Evolutionary conservation across 108 stramenopile species (phyloP).

Genomic region (Fistulifera solaris): DNA sequence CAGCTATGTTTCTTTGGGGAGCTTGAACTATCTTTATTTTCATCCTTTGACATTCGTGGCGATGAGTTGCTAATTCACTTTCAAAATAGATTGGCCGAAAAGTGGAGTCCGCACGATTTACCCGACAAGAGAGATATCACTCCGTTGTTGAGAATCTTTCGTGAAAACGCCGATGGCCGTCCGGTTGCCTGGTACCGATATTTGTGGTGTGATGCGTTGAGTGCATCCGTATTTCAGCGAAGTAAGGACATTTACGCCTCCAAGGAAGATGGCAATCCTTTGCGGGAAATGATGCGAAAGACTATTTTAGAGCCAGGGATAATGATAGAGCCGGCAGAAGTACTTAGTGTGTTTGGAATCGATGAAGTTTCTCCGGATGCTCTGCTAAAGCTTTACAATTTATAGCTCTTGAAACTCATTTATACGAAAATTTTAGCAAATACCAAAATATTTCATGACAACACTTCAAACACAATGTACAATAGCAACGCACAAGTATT

Average conservation of each 20-base stretch:
- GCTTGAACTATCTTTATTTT: conserved; percentile 10
- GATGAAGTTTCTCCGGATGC: no score
- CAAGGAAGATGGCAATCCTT: no score
- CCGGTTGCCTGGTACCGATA: conserved; percentile 5
- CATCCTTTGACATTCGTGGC: conserved; percentile 10
- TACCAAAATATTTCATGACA: no score
- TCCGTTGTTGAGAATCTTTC: conserved; percentile 8
- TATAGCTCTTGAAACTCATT: no score
- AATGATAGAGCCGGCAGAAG: no score
- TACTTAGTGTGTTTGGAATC: no score
- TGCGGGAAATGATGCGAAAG: no score
- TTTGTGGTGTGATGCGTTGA: conserved; percentile 10
- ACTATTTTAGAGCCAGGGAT: no score
- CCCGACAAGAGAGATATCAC: conserved; percentile 3
- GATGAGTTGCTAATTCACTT: conserved; percentile 11
- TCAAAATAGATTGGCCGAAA: conserved; percentile 6
- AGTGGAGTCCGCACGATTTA: conserved; percentile 6
- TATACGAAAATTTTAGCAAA: no score
- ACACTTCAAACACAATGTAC: no score
- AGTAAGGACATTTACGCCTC: neutral
- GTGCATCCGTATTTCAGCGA: conserved; percentile 4
- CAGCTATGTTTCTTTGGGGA: conserved; percentile 8
- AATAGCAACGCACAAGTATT: no score
- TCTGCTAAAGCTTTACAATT: no score
- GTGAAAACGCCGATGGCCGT: conserved; percentile 4